These are phyloP conservation scores for Starmerella asiatica DNA, from an alignment of 805 yeast genomes.

Conservation along the genomic window DNA sequence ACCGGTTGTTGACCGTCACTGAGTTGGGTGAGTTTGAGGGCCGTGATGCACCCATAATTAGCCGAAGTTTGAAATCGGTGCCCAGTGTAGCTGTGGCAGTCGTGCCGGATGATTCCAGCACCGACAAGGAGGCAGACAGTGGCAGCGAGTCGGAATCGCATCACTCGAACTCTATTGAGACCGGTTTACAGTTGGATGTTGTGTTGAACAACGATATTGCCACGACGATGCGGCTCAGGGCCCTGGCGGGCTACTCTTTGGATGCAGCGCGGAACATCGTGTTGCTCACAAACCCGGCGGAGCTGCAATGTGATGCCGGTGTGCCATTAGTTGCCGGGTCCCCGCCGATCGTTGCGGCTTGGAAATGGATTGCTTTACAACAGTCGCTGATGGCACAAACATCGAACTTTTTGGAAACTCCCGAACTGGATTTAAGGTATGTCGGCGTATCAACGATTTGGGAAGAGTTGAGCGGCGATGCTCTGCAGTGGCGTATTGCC, in stretches of 20 bases:
- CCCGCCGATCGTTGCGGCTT: constrained; percentile 51
- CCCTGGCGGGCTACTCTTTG: constrained; percentile 56
- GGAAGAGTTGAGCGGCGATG: constrained; percentile 37
- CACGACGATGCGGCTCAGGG: constrained; percentile 55
- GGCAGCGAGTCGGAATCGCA: constrained; percentile 3
- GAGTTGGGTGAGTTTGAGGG: background rate
- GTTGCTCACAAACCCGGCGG: constrained; percentile 26
- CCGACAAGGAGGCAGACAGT: background rate
- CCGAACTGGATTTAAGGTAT: constrained; percentile 59
- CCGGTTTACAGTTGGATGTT: constrained; percentile 15
- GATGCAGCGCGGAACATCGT: constrained; percentile 52
- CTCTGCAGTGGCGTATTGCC: constrained; percentile 16
- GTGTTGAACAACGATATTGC: constrained; percentile 63
- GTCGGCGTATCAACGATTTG: constrained; percentile 85
- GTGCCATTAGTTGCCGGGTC: constrained; percentile 13
- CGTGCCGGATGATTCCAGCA: background rate
- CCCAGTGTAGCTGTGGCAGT: background rate
- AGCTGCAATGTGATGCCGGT: constrained; percentile 16
- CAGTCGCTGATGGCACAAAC: constrained; percentile 38
- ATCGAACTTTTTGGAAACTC: constrained; percentile 52
- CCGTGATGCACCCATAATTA: no score
- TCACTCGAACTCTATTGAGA: constrained; percentile 8
- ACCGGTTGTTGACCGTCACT: background rate
- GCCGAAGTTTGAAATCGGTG: no score
- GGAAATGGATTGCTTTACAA: constrained; percentile 84